Evolutionary conservation across 352 stramenopile genomes (phyloP), one percentile per base, ranked within the genome.

Genomic region (Globisporangium okanoganense): DNA sequence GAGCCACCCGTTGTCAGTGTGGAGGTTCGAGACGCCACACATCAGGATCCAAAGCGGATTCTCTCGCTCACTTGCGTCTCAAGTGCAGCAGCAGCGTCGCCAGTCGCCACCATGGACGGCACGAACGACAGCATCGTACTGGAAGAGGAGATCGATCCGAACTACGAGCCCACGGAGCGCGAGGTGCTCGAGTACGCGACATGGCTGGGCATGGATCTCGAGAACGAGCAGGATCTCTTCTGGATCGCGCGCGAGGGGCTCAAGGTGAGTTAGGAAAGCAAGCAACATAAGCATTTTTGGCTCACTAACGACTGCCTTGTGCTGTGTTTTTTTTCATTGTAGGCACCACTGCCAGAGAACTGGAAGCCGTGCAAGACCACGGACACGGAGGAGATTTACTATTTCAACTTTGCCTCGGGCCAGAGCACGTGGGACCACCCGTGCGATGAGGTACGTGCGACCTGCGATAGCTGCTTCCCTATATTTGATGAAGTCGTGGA

Each of bases 331-430:
- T 63, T n/a, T 33, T 40, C 18, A 22, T 24, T 38, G 14, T 44
- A 77, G 67, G 92, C 94, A 16, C 94, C 94, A 29, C 72, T 98
- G 12, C 94, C 92, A 36, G 81, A 97, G 59, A 94, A 98, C 69
- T 98, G 94, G 94, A 98, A 98, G 72, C 92, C 93, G 13, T 98
- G 93, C 73, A 98, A 98, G 73, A 97, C 90, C 24, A 96, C 86
- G 14, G 90, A 98, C 71, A 98, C 94, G 56, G 89, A 97, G 35
- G 94, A 98, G 69, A 97, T 98, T 61, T 98, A 98, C 70, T 98
- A 98, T 71, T 98, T 98, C 70, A 98, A 98, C 71, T 98, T 98
- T 67, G 75, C 83, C 14, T 79, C 73, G 9, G 93, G 94, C 4
- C 87, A 97, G 70, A 96, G 82, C 68, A 97, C 91, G 36, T 98